phyloP scores from a whole-genome alignment of 768 basidiomycete genomes.

The Calocera cornea region DNA sequence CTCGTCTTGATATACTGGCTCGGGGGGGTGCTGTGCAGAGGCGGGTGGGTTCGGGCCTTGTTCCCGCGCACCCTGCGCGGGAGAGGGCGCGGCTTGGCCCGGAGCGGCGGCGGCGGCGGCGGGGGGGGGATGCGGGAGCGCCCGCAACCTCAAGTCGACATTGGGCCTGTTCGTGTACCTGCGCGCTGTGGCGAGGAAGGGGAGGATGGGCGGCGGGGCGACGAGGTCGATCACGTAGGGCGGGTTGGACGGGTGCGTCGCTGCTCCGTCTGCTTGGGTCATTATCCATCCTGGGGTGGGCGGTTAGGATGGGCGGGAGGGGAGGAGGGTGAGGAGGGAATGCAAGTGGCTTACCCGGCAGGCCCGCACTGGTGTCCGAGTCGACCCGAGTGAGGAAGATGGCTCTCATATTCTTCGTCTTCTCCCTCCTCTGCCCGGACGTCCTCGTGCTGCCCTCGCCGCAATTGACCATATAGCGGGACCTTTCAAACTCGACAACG shows the following conservation, averaged over 20 bases:
- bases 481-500: slow-evolving; percentile 57
- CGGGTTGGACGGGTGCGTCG: slow-evolving; percentile 19
- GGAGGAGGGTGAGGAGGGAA: slow-evolving; percentile 20
- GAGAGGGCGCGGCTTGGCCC: no score
- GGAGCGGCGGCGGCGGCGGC: no score
- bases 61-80: no score
- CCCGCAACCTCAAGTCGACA: neutral
- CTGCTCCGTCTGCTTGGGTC: slow-evolving; percentile 61
- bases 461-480: slow-evolving; percentile 78
- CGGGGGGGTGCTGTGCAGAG: slow-evolving; percentile 14
- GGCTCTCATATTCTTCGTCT: slow-evolving; percentile 51
- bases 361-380: slow-evolving; percentile 50
- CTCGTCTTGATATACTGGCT: slow-evolving; percentile 45
- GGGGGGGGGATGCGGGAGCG: neutral
- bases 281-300: slow-evolving; percentile 49
- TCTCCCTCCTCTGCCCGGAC: slow-evolving; percentile 51
- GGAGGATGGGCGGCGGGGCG: neutral
- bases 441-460: slow-evolving; percentile 69
- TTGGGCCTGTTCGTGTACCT: neutral
- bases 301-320: slow-evolving; percentile 25
- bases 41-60: no score
- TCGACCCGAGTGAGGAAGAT: slow-evolving; percentile 60
- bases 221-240: slow-evolving; percentile 7
- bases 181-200: neutral
- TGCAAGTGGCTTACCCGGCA: slow-evolving; percentile 43